Evolutionary conservation across 352 stramenopile genomes (phyloP).

Genomic region (Paralagenidium karlingii): DNA sequence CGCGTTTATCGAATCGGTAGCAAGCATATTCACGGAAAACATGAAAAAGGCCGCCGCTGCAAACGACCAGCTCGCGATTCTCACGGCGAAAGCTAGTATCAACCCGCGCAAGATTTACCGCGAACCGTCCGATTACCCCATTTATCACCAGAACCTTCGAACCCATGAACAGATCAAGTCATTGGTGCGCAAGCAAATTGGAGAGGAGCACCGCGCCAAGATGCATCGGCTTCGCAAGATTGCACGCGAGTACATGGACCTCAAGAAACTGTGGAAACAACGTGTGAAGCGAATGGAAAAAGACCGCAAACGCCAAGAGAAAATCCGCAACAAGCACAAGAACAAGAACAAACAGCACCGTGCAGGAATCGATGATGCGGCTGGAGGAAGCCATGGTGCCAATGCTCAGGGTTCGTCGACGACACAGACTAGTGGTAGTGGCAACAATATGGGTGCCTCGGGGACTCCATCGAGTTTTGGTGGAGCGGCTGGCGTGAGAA

Average conservation of each 20-base stretch:
- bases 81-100: slow-evolving; percentile 30
- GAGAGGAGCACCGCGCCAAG: slow-evolving; percentile 43
- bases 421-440: slow-evolving; percentile 13
- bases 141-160: slow-evolving; percentile 64
- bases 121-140: slow-evolving; percentile 55
- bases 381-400: slow-evolving; percentile 16
- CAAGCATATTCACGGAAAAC: slow-evolving; percentile 54
- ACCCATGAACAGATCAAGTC: slow-evolving; percentile 24
- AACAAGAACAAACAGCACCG: slow-evolving; percentile 17
- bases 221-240: slow-evolving; percentile 57
- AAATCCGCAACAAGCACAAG: slow-evolving; percentile 50
- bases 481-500: slow-evolving; percentile 22
- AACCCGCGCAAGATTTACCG: slow-evolving; percentile 72
- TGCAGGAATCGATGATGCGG: slow-evolving; percentile 12
- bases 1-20: slow-evolving; percentile 44
- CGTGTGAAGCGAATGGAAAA: slow-evolving; percentile 82
- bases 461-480: slow-evolving; percentile 5
- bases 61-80: slow-evolving; percentile 25
- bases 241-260: slow-evolving; percentile 62
- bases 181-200: slow-evolving; percentile 47
- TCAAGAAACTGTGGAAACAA: slow-evolving; percentile 75
- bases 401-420: background rate
- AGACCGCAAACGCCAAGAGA: slow-evolving; percentile 75
- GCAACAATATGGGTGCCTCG: slow-evolving; percentile 5
- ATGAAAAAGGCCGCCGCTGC: slow-evolving; percentile 23